Evolutionary conservation across 148 eudicot species (phyloP), one percentile per base, ranked within the genome.

Genomic region (Talinum fruticosum): DNA sequence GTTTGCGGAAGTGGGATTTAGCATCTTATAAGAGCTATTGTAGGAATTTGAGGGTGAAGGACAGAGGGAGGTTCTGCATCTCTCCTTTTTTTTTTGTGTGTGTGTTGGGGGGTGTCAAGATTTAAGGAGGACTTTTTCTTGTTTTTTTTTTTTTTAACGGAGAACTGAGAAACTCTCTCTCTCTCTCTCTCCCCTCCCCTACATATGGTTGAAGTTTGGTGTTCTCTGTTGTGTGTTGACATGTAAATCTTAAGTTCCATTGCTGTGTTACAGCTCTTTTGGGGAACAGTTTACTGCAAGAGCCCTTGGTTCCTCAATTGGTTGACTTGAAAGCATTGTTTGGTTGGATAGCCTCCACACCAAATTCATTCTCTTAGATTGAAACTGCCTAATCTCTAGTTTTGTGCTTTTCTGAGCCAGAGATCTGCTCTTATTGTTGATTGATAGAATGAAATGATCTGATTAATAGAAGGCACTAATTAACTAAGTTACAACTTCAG

Each of bases 401-500:
- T 10, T 6, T 28, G 13, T 62, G 66, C 32, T 62, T 62, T 4
- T 62, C 66, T 62, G 16, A 8, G 33, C 33, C 30, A 23, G 30
- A 62, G 26, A 62, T 33, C 33, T 5, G 28, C 8, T 57, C 28
- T 0, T 62, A 5, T 62, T 26, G 32, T 62, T 62, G 66, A 29
- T 26, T 28, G 7, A 12, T 28, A 62, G 18, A 62, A 28, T 62
- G 28, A 28, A 62, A 13, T 28, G 29, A 68, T 76, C 28, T 67
- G 30, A 38, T 69, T 28, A 23, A 35, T 44, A 4, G 23, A 64
- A 64, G 49, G 26, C 8, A 7, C 19, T 72, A 49, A 15, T 37
- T 35, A 10, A 10, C n/a, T n/a, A 38, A 32, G 51, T 75, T 61
- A 44, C 81, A 41, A 68, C 49, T 82, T 69, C 86, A 87, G 89